Conservation (phyloP, 129 eudicot species). For the Flaveria bidentis region DNA sequence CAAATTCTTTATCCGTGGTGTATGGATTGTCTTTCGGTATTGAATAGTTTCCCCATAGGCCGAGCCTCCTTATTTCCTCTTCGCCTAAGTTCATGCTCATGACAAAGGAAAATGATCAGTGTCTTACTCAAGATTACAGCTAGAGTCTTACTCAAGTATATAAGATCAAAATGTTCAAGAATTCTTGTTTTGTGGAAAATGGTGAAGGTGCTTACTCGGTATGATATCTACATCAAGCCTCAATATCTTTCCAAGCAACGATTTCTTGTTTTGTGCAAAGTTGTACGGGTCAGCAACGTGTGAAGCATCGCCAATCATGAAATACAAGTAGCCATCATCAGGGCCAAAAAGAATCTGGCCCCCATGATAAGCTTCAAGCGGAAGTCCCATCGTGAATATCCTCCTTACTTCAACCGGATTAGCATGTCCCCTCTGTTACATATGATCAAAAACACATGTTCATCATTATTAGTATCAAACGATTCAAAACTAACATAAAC, state of each 20-base stretch:
- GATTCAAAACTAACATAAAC: neutral
- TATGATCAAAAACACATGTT: slow-evolving; percentile 18
- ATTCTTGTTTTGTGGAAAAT: neutral
- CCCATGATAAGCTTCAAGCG: slow-evolving; percentile 66
- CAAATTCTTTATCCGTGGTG: slow-evolving; percentile 43
- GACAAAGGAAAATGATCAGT: neutral
- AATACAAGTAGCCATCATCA: slow-evolving; percentile 69
- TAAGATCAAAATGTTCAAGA: neutral
- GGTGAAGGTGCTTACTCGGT: slow-evolving; percentile 55
- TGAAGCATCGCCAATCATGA: slow-evolving; percentile 83
- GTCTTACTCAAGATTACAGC: neutral
- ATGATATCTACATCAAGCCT: slow-evolving; percentile 69
- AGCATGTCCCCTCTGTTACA: slow-evolving; percentile 50
- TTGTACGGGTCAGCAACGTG: slow-evolving; percentile 60
- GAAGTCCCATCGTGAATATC: slow-evolving; percentile 82
- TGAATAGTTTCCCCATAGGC: slow-evolving; percentile 85
- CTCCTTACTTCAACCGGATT: slow-evolving; percentile 75
- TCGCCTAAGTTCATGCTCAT: slow-evolving; percentile 45
- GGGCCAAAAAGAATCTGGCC: slow-evolving; percentile 90
- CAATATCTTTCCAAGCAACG: slow-evolving; percentile 80
- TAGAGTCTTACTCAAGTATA: neutral
- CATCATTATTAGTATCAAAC: neutral
- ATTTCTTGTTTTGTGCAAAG: slow-evolving; percentile 84
- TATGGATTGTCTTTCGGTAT: slow-evolving; percentile 83
- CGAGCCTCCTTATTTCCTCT: slow-evolving; percentile 46